phyloP scores from a whole-genome alignment of 108 stramenopile genomes.

The Nitzschia sp. region DNA sequence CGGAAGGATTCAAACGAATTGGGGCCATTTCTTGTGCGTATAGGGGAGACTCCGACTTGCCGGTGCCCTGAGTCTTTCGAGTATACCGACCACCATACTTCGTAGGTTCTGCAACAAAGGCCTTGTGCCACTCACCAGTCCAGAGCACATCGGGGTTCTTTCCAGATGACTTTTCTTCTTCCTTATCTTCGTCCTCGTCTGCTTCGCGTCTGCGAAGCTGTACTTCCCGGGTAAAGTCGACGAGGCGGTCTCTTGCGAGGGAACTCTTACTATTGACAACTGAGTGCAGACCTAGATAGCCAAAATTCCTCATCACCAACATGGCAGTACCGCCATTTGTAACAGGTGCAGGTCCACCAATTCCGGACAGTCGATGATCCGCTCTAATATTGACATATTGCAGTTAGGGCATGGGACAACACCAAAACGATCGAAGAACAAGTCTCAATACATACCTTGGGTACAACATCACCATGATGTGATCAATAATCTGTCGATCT shows the following conservation, averaged over 20 bases:
- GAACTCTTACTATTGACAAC: constrained; percentile 71
- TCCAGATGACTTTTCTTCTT: constrained; percentile 5
- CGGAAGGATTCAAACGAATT: constrained; percentile 49
- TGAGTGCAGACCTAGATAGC: constrained; percentile 80
- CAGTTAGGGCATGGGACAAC: neutral
- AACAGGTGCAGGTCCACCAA: constrained; percentile 58
- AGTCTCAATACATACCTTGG: constrained; percentile 49
- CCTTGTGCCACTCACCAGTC: constrained; percentile 45
- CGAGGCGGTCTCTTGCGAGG: constrained; percentile 74
- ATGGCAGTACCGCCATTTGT: constrained; percentile 84
- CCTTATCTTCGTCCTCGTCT: neutral
- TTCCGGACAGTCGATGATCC: constrained; percentile 44
- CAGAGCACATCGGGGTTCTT: constrained; percentile 22
- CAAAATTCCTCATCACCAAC: constrained; percentile 86
- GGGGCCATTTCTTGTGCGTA: constrained; percentile 81
- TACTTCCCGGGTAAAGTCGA: constrained; percentile 80
- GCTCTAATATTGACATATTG: constrained; percentile 13
- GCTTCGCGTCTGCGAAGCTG: constrained; percentile 47
- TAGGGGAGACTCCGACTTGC: constrained; percentile 19
- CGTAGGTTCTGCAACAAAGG: constrained; percentile 68
- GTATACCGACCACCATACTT: constrained; percentile 55
- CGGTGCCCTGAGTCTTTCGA: neutral
- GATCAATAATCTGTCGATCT: constrained; percentile 73
- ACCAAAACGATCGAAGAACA: neutral
- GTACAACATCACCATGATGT: constrained; percentile 83